Evolutionary conservation across 176 grass and related monocot genomes (phyloP).

Genomic region (Oryza punctata): DNA sequence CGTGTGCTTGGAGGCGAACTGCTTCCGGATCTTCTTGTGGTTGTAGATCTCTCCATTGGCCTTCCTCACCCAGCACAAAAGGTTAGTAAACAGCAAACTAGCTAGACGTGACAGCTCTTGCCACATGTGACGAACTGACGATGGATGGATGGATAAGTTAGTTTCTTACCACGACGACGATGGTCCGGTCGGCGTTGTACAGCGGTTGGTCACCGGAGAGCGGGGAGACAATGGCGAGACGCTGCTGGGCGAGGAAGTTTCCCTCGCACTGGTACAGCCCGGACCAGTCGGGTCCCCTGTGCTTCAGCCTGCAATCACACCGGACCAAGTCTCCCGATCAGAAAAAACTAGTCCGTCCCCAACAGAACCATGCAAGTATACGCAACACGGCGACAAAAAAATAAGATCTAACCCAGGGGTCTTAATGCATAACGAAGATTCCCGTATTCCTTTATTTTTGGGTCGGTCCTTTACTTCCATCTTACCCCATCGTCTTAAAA

Average conservation of each 20-base stretch:
- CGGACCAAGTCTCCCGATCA: background rate
- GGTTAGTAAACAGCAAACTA: background rate
- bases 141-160: background rate
- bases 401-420: background rate
- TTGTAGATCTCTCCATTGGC: slow-evolving; percentile 98
- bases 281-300: slow-evolving; percentile 90
- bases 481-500: no score
- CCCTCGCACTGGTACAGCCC: slow-evolving; percentile 80
- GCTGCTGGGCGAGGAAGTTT: slow-evolving; percentile 88
- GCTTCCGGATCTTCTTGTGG: slow-evolving; percentile 81
- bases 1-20: slow-evolving; percentile 54
- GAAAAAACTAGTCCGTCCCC: background rate
- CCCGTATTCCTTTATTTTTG: background rate
- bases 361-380: background rate
- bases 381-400: background rate
- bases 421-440: slow-evolving; percentile 3
- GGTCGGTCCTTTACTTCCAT: no score
- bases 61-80: slow-evolving; percentile 16
- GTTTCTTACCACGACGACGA: slow-evolving; percentile 79
- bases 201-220: slow-evolving; percentile 95
- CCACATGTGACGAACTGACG: no score
- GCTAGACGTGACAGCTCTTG: background rate
- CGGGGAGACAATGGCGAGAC: slow-evolving; percentile 84
- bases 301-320: slow-evolving; percentile 67
- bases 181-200: slow-evolving; percentile 75